Conservation (phyloP, 164 flowering plant genomes). For the Vitis amurensis region DNA sequence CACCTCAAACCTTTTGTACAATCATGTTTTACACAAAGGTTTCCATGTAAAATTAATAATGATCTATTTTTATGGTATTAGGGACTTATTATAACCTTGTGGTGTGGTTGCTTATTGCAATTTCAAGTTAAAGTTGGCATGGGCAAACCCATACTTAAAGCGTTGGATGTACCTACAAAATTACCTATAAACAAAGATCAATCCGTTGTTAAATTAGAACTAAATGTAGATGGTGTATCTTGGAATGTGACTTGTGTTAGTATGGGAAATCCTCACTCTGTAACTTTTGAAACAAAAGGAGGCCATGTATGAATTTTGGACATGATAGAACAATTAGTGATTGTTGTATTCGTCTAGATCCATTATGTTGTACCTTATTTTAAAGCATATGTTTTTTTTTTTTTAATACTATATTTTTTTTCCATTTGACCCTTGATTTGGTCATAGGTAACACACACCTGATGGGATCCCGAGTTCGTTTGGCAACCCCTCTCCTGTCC, state of each 20-base stretch:
- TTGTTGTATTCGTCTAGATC: neutral
- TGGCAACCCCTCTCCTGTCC: too few relatives aligned
- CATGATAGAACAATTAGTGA: neutral
- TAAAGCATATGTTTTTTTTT: neutral
- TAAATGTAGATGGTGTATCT: slow-evolving; percentile 63
- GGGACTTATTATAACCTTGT: neutral
- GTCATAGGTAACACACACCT: too few relatives aligned
- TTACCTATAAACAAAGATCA: slow-evolving; percentile 57
- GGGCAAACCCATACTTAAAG: slow-evolving; percentile 87
- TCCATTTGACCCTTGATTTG: too few relatives aligned
- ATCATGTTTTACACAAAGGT: neutral
- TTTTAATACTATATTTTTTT: neutral
- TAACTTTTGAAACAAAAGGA: slow-evolving; percentile 63
- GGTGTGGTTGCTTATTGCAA: neutral
- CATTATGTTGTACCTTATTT: neutral
- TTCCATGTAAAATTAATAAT: neutral
- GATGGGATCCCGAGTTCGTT: too few relatives aligned
- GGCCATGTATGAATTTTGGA: slow-evolving; percentile 45
- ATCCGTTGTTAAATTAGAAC: slow-evolving; percentile 61
- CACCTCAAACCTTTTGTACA: neutral
- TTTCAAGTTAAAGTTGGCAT: slow-evolving; percentile 91
- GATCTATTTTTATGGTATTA: neutral
- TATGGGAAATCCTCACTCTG: slow-evolving; percentile 99
- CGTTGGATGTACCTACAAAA: slow-evolving; percentile 77
- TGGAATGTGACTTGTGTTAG: slow-evolving; percentile 99